A percentile compares a stretch with the other conserved stretches of the same genome.
Conservation (phyloP, 345 rosid genomes). For the Gossypium stocksii region DNA sequence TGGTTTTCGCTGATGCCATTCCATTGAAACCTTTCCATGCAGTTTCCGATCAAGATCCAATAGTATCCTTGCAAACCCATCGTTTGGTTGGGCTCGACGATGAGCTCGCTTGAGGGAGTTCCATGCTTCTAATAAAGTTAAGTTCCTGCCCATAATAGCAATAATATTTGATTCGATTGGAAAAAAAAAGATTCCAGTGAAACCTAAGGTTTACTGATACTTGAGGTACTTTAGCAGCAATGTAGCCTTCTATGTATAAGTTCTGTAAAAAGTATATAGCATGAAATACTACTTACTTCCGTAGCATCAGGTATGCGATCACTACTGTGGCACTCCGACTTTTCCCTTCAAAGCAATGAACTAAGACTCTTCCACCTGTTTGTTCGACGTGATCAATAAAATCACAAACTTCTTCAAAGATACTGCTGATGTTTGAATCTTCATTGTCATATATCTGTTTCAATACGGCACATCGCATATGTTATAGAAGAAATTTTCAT, state of each 20-base stretch:
- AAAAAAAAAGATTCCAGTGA: not conserved
- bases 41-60: slow-evolving; percentile 52
- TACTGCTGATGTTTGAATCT: slow-evolving; percentile 69
- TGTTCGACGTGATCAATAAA: slow-evolving; percentile 79
- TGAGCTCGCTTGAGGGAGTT: slow-evolving; percentile 67
- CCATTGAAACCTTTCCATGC: slow-evolving; percentile 87
- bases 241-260: not conserved
- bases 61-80: slow-evolving; percentile 54
- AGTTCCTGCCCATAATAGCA: slow-evolving; percentile 43
- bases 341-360: slow-evolving; percentile 98
- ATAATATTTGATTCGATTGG: not conserved
- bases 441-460: slow-evolving; percentile 75
- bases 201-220: not conserved
- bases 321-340: slow-evolving; percentile 96
- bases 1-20: slow-evolving; percentile 88
- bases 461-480: slow-evolving; percentile 11
- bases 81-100: slow-evolving; percentile 94
- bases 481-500: slow-evolving; percentile 6
- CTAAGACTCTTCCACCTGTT: slow-evolving; percentile 65
- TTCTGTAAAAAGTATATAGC: not conserved
- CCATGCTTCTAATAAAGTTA: slow-evolving; percentile 79
- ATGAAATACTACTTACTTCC: slow-evolving; percentile 55
- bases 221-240: not conserved
- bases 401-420: slow-evolving; percentile 79
- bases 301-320: slow-evolving; percentile 79